phyloP scores from a whole-genome alignment of 2,329 filamentous ascomycete species.

The Talaromyces amestolkiae region DNA sequence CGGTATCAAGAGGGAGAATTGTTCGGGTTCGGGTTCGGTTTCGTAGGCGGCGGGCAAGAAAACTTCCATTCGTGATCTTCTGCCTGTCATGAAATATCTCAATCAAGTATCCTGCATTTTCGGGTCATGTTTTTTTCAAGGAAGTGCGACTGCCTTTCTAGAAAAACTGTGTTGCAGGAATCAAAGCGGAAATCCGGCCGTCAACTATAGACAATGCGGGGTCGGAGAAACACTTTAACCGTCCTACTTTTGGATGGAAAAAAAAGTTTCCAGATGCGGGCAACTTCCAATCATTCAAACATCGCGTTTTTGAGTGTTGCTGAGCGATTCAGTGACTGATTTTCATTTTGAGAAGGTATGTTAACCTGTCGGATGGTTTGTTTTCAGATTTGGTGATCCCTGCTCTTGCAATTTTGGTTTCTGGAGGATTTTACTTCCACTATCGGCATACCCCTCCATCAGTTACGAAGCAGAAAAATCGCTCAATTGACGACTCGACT shows the following conservation, averaged over 20 bases:
- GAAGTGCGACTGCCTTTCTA: neutral
- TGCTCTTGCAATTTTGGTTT: neutral
- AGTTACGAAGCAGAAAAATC: neutral
- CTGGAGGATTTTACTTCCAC: neutral
- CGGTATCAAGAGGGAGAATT: neutral
- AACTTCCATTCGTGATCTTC: neutral
- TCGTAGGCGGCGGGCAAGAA: neutral
- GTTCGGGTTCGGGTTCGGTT: neutral
- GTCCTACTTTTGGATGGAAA: conserved; percentile 10
- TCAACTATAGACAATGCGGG: conserved; percentile 14
- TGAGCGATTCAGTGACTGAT: neutral
- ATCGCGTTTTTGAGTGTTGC: conserved; percentile 6
- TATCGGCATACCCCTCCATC: conserved; percentile 12
- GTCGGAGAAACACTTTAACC: conserved; percentile 21
- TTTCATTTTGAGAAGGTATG: conserved; percentile 6
- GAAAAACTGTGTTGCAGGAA: neutral
- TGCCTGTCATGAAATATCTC: neutral
- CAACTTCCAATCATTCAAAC: conserved; percentile 1
- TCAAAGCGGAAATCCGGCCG: neutral
- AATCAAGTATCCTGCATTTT: neutral
- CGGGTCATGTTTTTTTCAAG: no score
- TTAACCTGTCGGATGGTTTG: neutral
- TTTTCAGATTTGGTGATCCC: neutral
- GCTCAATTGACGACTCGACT: neutral
- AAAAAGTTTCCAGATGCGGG: conserved; percentile 22